Evolutionary conservation across 1,139 yeast genomes (phyloP).

Genomic region (Taiozyma sp.): DNA sequence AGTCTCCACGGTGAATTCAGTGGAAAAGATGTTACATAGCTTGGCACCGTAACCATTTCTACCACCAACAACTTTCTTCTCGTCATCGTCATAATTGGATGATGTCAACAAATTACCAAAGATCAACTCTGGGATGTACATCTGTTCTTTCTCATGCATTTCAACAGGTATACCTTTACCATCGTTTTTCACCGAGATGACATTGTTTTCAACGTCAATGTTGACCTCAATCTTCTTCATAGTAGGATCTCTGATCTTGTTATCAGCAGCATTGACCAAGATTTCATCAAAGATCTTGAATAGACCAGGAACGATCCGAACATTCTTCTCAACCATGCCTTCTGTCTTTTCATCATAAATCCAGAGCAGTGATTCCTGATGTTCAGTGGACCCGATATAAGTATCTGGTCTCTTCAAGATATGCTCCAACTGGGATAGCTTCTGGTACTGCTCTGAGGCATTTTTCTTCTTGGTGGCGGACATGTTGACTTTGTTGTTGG

Average conservation of each 20-base stretch:
- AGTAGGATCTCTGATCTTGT: constrained; percentile 88
- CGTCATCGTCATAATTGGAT: constrained; percentile 92
- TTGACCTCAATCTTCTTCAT: constrained; percentile 84
- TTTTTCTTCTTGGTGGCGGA: constrained; percentile 25
- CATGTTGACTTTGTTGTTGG: constrained; percentile 8
- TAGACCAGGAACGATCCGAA: constrained; percentile 88
- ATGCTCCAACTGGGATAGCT: constrained; percentile 92
- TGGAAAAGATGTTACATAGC: constrained; percentile 87
- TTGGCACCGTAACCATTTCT: constrained; percentile 99
- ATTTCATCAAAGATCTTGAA: constrained; percentile 97
- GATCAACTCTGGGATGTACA: constrained; percentile 93
- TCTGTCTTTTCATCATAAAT: constrained; percentile 66
- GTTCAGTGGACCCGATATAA: constrained; percentile 92
- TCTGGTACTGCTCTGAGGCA: constrained; percentile 85
- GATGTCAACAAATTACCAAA: constrained; percentile 95
- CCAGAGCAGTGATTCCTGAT: constrained; percentile 81
- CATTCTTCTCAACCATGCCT: constrained; percentile 66
- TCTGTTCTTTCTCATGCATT: constrained; percentile 85
- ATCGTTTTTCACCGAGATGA: constrained; percentile 82
- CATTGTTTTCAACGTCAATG: constrained; percentile 70
- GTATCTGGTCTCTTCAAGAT: constrained; percentile 97
- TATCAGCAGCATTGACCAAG: constrained; percentile 97
- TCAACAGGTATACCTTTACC: constrained; percentile 97
- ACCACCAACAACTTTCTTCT: constrained; percentile 97
- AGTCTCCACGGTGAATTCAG: constrained; percentile 83